Conservation (phyloP, 192 early-diverging fungal species). For the Mortierella alpina region DNA sequence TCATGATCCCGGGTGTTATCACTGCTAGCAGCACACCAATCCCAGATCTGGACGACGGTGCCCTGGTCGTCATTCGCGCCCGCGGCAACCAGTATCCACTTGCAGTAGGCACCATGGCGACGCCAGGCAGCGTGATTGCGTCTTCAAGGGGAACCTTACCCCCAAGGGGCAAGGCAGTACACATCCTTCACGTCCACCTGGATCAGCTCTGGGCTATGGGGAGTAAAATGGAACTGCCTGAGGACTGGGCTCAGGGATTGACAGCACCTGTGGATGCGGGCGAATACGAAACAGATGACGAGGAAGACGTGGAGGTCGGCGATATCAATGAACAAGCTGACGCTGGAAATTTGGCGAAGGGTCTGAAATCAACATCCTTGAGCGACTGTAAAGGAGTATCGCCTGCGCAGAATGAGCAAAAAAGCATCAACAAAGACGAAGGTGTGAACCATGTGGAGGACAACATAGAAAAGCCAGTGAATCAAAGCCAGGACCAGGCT, state of each 20-base stretch:
- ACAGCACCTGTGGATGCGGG: constrained; percentile 18
- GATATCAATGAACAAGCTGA: not conserved
- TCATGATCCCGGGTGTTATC: constrained; percentile 84
- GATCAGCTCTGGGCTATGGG: constrained; percentile 88
- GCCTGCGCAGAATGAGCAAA: constrained; percentile 1
- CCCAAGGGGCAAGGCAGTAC: constrained; percentile 83
- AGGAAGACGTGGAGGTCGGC: constrained; percentile 17
- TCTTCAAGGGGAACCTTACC: constrained; percentile 21
- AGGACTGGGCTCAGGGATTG: constrained; percentile 31
- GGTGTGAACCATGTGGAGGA: constrained; percentile 14
- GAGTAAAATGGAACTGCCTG: constrained; percentile 69
- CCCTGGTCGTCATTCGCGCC: constrained; percentile 66
- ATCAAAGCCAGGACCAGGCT: not conserved
- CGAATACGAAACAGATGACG: constrained; percentile 33
- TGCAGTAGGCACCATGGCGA: constrained; percentile 74
- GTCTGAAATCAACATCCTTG: not conserved
- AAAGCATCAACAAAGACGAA: not conserved
- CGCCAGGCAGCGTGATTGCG: constrained; percentile 59
- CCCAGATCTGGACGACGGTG: constrained; percentile 61
- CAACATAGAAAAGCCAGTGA: not conserved
- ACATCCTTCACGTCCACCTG: constrained; percentile 77
- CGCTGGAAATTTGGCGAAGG: not conserved
- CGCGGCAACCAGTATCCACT: constrained; percentile 68
- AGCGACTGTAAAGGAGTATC: constrained; percentile 10
- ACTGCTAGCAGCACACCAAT: constrained; percentile 53